Conservation (phyloP, 345 rosid species). For the Murraya koenigii region DNA sequence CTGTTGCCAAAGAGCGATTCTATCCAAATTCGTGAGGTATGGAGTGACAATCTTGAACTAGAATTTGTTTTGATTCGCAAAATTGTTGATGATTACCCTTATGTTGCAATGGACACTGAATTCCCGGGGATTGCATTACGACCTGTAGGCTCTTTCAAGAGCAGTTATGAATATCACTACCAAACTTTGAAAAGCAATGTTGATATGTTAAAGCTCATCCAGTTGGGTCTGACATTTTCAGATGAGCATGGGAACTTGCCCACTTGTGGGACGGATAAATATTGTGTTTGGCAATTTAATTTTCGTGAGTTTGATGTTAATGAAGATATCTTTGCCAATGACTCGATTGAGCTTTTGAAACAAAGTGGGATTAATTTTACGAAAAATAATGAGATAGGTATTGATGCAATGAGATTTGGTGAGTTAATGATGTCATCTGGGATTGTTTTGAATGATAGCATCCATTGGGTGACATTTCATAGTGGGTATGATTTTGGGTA, state of each 20-base stretch:
- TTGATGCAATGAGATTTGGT: constrained; percentile 59
- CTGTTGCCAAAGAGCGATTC: constrained; percentile 66
- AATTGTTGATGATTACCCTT: constrained; percentile 70
- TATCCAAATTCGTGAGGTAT: constrained; percentile 80
- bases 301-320: constrained; percentile 64
- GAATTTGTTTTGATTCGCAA: constrained; percentile 67
- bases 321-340: constrained; percentile 63
- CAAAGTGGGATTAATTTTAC: constrained; percentile 75
- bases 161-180: constrained; percentile 61
- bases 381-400: constrained; percentile 60
- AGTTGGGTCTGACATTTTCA: constrained; percentile 78
- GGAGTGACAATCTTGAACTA: constrained; percentile 63
- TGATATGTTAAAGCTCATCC: constrained; percentile 75
- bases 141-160: constrained; percentile 73
- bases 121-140: constrained; percentile 79
- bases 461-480: constrained; percentile 91
- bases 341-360: constrained; percentile 73
- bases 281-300: constrained; percentile 91
- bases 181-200: constrained; percentile 76
- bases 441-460: constrained; percentile 69
- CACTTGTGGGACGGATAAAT: constrained; percentile 67
- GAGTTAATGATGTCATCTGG: constrained; percentile 90
- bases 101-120: constrained; percentile 90
- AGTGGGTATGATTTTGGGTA: constrained; percentile 95
- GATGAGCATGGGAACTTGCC: constrained; percentile 83